Conservation (phyloP, 2,329 filamentous ascomycete genomes). For the Zasmidium citrigriseum region DNA sequence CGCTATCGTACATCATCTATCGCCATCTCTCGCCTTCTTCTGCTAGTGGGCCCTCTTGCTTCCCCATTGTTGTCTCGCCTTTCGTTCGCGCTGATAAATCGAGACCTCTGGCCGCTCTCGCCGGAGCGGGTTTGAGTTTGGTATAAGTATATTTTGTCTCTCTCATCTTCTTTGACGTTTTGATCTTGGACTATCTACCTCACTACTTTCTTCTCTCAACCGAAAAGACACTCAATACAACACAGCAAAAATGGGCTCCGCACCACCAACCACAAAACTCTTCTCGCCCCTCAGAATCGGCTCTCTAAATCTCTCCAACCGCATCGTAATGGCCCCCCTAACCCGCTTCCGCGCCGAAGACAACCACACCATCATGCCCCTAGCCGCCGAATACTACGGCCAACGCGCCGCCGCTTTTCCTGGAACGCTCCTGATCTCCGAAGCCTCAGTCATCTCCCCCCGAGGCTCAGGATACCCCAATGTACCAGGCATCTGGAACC, state of each 20-base stretch:
- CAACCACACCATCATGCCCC: slow-evolving; percentile 43
- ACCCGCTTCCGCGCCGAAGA: slow-evolving; percentile 51
- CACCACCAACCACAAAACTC: slow-evolving; percentile 26
- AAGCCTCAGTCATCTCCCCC: slow-evolving; percentile 36
- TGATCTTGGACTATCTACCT: background rate
- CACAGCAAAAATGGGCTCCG: slow-evolving; percentile 11
- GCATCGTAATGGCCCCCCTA: slow-evolving; percentile 57
- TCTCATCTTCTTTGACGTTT: background rate
- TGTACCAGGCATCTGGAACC: slow-evolving; percentile 31
- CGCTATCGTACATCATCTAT: background rate
- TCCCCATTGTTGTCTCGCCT: background rate
- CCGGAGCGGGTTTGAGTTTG: background rate
- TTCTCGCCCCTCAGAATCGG: slow-evolving; percentile 46
- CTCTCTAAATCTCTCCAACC: slow-evolving; percentile 41
- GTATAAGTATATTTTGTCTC: background rate
- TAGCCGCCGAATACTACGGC: slow-evolving; percentile 39
- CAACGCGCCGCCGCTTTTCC: slow-evolving; percentile 30
- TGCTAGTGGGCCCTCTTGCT: background rate
- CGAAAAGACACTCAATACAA: background rate
- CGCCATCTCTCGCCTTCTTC: background rate
- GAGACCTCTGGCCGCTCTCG: background rate
- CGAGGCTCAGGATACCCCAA: slow-evolving; percentile 27
- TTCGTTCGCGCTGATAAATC: slow-evolving; percentile 13
- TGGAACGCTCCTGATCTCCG: slow-evolving; percentile 34
- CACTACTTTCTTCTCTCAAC: background rate